These are phyloP conservation scores for Solanum medicagineum DNA, from an alignment of 257 asterid genomes.

Conservation along the genomic window DNA sequence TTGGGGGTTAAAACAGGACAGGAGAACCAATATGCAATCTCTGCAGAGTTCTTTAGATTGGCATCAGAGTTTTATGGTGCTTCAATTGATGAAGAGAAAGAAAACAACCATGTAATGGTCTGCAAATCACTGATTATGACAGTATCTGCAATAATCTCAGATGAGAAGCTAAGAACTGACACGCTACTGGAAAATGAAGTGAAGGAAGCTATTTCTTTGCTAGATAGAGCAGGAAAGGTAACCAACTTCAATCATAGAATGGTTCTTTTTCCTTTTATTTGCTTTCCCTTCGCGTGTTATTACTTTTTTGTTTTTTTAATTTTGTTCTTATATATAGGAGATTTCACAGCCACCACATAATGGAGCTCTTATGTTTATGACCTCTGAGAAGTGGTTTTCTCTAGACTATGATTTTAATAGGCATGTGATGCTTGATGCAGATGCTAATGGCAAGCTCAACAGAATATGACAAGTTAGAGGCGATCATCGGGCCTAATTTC, in stretches of 20 bases:
- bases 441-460: constrained; percentile 36
- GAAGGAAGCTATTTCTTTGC: constrained; percentile 53
- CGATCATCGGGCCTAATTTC: constrained; percentile 40
- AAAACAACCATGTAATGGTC: constrained; percentile 38
- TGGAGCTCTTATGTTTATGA: not conserved
- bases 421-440: constrained; percentile 29
- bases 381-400: not conserved
- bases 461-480: constrained; percentile 20
- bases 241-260: not conserved
- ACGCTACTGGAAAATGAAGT: constrained; percentile 55
- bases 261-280: not conserved
- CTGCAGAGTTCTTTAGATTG: constrained; percentile 64
- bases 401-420: not conserved
- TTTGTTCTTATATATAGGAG: not conserved
- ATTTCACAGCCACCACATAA: not conserved
- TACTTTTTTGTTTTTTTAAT: not conserved
- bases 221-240: constrained; percentile 89
- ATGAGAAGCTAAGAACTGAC: constrained; percentile 46
- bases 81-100: constrained; percentile 39
- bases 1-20: constrained; percentile 67
- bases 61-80: constrained; percentile 65
- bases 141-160: constrained; percentile 65
- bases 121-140: constrained; percentile 62
- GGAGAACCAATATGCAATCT: constrained; percentile 38
- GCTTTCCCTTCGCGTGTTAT: not conserved